phyloP scores from a whole-genome alignment of 2,329 filamentous ascomycete species.

The Paramyrothecium sp. region DNA sequence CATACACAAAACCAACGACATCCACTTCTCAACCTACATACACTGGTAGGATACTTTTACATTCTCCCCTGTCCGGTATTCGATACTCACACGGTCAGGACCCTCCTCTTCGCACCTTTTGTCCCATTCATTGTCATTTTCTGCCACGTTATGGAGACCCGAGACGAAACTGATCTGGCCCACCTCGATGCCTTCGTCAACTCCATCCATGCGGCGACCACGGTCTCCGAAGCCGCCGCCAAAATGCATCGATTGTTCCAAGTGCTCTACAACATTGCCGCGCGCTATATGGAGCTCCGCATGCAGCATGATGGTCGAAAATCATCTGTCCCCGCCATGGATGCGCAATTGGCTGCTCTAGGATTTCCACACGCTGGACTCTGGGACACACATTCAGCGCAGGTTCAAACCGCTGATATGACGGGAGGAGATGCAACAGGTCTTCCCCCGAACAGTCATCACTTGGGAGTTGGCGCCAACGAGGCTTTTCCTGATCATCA shows the following conservation, averaged over 20 bases:
- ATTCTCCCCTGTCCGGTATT: background rate
- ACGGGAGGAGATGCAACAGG: too few relatives aligned
- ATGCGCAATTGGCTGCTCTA: slow-evolving; percentile 46
- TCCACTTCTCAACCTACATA: slow-evolving; percentile 37
- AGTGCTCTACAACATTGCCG: slow-evolving; percentile 56
- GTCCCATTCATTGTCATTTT: slow-evolving; percentile 54
- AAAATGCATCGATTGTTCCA: slow-evolving; percentile 58
- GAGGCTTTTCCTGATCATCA: too few relatives aligned
- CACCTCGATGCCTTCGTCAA: slow-evolving; percentile 49
- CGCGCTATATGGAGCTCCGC: slow-evolving; percentile 54
- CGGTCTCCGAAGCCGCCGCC: slow-evolving; percentile 45
- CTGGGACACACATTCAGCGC: slow-evolving; percentile 8
- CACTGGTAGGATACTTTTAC: slow-evolving; percentile 33
- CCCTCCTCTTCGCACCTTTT: slow-evolving; percentile 48
- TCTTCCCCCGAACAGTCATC: too few relatives aligned
- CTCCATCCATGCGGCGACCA: slow-evolving; percentile 48
- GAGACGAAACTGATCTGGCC: slow-evolving; percentile 34
- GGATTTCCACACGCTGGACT: slow-evolving; percentile 34
- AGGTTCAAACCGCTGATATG: background rate
- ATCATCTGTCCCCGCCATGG: slow-evolving; percentile 20
- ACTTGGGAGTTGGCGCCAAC: too few relatives aligned
- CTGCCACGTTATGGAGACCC: slow-evolving; percentile 47
- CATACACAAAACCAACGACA: slow-evolving; percentile 31
- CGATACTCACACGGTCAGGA: slow-evolving; percentile 27
- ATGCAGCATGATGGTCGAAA: slow-evolving; percentile 24